Conservation (phyloP, 371 early-diverging fungal species). For the Syncephalastrum sp. region DNA sequence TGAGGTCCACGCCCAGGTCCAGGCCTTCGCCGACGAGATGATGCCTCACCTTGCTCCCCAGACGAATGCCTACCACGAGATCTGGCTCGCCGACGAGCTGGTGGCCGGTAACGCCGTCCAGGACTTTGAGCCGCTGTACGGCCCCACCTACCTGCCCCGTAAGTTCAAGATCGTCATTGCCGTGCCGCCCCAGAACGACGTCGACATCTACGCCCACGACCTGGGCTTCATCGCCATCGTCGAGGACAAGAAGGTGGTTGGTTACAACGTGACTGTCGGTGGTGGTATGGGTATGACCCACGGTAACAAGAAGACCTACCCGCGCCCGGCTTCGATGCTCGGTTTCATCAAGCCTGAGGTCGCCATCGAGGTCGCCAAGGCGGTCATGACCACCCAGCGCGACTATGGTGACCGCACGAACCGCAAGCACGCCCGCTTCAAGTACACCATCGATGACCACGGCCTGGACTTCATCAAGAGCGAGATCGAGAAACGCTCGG, state of each 20-base stretch:
- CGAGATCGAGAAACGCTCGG: slow-evolving; percentile 81
- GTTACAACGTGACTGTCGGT: slow-evolving; percentile 92
- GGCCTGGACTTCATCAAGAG: slow-evolving; percentile 86
- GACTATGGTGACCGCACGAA: slow-evolving; percentile 94
- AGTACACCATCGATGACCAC: slow-evolving; percentile 95
- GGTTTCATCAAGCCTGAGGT: slow-evolving; percentile 80
- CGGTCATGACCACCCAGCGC: slow-evolving; percentile 89
- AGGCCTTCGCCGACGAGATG: slow-evolving; percentile 67
- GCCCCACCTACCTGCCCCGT: slow-evolving; percentile 89
- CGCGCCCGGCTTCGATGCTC: slow-evolving; percentile 76
- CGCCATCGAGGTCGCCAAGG: slow-evolving; percentile 78
- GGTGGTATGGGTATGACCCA: slow-evolving; percentile 98
- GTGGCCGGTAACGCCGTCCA: slow-evolving; percentile 77
- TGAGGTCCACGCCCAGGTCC: slow-evolving; percentile 77
- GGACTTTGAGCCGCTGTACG: slow-evolving; percentile 90
- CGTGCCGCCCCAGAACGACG: slow-evolving; percentile 94
- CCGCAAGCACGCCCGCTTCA: slow-evolving; percentile 95
- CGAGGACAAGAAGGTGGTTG: slow-evolving; percentile 70
- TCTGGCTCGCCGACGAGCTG: slow-evolving; percentile 89
- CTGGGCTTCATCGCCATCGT: slow-evolving; percentile 90
- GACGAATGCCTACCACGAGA: slow-evolving; percentile 93
- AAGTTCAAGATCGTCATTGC: slow-evolving; percentile 96
- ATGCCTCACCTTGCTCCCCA: slow-evolving; percentile 78
- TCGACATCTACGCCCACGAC: slow-evolving; percentile 93
- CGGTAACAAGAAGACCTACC: slow-evolving; percentile 95